A percentile compares a stretch with the other conserved stretches of the same genome.
phyloP scores from a whole-genome alignment of 2,329 filamentous ascomycete genomes.

The Xylaria sp. region DNA sequence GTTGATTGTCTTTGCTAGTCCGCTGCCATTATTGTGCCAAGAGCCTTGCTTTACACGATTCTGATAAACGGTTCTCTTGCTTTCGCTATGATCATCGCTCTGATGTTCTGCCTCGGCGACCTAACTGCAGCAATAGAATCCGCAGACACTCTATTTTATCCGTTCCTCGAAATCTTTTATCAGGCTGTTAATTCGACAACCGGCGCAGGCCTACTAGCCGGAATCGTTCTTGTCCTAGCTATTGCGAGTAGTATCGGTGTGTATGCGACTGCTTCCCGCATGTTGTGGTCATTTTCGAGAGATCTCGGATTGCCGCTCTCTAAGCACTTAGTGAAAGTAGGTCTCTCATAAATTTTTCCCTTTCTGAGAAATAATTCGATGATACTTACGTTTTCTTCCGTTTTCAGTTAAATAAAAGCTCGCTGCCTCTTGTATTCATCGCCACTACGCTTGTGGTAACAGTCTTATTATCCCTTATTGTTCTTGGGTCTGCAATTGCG shows the following conservation, averaged over 20 bases:
- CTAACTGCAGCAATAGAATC: constrained; percentile 36
- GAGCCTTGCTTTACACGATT: constrained; percentile 41
- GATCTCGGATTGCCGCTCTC: constrained; percentile 42
- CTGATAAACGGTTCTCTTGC: constrained; percentile 42
- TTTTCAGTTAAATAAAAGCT: constrained; percentile 35
- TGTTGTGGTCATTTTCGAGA: constrained; percentile 47
- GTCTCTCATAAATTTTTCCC: neutral
- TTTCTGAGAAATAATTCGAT: neutral
- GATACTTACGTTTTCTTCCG: neutral
- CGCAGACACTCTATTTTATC: constrained; percentile 41
- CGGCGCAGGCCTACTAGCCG: constrained; percentile 46
- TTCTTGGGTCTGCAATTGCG: constrained; percentile 48
- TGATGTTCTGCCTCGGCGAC: constrained; percentile 43
- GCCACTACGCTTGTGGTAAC: constrained; percentile 39
- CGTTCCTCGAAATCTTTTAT: constrained; percentile 46
- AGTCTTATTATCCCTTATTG: constrained; percentile 44
- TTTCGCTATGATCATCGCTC: constrained; percentile 42
- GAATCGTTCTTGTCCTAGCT: constrained; percentile 40
- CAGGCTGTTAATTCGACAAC: constrained; percentile 39
- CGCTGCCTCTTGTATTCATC: constrained; percentile 43
- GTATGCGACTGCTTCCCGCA: constrained; percentile 42
- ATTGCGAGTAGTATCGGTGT: constrained; percentile 40
- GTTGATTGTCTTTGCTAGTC: neutral
- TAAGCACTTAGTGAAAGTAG: constrained; percentile 40
- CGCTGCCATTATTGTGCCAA: constrained; percentile 40